phyloP scores from a whole-genome alignment of 352 stramenopile species.

The Phytophthora melonis region DNA sequence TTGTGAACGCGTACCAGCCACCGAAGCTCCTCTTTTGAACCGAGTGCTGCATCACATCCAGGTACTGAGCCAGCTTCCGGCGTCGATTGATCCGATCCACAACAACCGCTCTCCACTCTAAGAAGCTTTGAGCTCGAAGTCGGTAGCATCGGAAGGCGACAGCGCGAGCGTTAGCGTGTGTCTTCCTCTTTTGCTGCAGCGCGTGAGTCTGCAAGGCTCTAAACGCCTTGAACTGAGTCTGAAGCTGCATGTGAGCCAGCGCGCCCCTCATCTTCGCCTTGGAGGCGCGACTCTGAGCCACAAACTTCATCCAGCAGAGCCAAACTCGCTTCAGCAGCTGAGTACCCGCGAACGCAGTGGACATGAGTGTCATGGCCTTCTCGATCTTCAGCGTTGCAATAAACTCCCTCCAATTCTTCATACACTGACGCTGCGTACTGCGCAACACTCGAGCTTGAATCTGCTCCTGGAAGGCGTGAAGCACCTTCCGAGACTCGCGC shows the following conservation, averaged over 20 bases:
- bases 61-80: slow-evolving; percentile 41
- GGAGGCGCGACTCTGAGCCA: neutral
- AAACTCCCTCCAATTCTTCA: slow-evolving; percentile 43
- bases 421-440: slow-evolving; percentile 22
- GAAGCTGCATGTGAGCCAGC: slow-evolving; percentile 38
- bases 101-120: slow-evolving; percentile 30
- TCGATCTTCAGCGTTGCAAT: slow-evolving; percentile 40
- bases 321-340: slow-evolving; percentile 31
- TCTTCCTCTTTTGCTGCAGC: slow-evolving; percentile 19
- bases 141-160: neutral
- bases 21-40: slow-evolving; percentile 49
- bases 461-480: slow-evolving; percentile 34
- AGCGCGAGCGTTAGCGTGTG: neutral
- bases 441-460: slow-evolving; percentile 31
- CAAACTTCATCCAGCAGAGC: slow-evolving; percentile 30
- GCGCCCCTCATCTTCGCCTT: slow-evolving; percentile 39
- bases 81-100: slow-evolving; percentile 7
- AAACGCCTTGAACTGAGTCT: slow-evolving; percentile 35
- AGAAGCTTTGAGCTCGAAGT: slow-evolving; percentile 20
- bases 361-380: slow-evolving; percentile 43
- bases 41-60: slow-evolving; percentile 51
- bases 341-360: slow-evolving; percentile 30
- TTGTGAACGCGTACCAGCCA: slow-evolving; percentile 43
- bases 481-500: slow-evolving; percentile 7
- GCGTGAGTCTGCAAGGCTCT: slow-evolving; percentile 14